Base-by-base conservation (phyloP, 441 rosid genomes). In the Manihot esculenta region DNA sequence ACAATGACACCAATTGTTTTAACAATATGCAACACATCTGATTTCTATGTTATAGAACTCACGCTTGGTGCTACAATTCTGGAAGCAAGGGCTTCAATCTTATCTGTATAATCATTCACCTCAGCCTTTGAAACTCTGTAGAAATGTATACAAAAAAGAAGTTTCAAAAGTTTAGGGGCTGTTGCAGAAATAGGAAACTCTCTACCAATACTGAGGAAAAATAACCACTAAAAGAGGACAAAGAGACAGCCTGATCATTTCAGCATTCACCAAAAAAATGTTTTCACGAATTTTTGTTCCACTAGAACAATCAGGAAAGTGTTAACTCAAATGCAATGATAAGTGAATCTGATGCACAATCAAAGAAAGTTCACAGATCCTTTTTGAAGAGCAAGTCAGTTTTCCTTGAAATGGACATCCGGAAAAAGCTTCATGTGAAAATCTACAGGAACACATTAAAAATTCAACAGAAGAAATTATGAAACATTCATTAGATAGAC, bases 91-190 rank as follows among this genome's bases (percentile, higher is more conserved):
- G 77, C 84, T 77, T 90, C 91, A 71, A 88, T 79, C 82, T 83
- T 85, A 79, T 83, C 83, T 8, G 91, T 88, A 75, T 84, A 90
- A 26, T 86, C 90, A 66, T 82, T 88, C 83, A 86, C 56, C 80
- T 74, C 81, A n/a, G 89, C 89, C 76, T 85, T 88, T 24, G 96
- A 81, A 72, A 90, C 69, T 71, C 96, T 90, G 80, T 18, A 5
- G 51, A 48, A 44, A 65, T 4, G 41, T 35, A 2, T 2, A 35
- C 41, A 59, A 50, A 69, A 18, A 58, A 20, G 56, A 58, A 30
- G 26, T 59, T 69, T 26, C 33, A 44, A 66, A 30, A 27, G 26
- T n/a, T 38, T 38, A 53, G 61, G 1, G 33, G 12, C 11, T 42
- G 23, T 20, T 18, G n/a, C 72, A 58, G 11, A 49, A 59, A 47